These are phyloP conservation scores for Lycium barbarum DNA, from an alignment of 257 asterid species.

Conservation along the genomic window DNA sequence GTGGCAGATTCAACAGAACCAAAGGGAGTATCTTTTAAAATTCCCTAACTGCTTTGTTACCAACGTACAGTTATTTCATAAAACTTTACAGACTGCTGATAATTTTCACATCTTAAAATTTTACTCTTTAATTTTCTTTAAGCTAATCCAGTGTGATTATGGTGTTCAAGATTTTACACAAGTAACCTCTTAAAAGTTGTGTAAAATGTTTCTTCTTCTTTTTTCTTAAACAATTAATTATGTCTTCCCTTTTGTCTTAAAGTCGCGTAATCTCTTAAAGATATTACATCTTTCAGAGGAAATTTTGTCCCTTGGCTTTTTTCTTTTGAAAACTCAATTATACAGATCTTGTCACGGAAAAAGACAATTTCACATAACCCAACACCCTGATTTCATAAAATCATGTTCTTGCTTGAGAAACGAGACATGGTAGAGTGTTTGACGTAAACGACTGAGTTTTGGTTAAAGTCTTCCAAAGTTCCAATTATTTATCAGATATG, in stretches of 20 bases:
- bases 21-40: no score
- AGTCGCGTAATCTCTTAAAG: background rate
- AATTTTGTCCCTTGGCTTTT: no score
- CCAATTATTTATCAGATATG: background rate
- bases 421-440: background rate
- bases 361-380: background rate
- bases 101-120: background rate
- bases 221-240: no score
- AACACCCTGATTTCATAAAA: background rate
- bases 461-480: background rate
- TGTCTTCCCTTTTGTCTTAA: background rate
- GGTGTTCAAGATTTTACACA: background rate
- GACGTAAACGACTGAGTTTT: background rate
- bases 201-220: background rate
- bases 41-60: background rate
- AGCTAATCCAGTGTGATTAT: no score
- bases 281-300: no score
- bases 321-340: background rate
- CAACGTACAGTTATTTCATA: background rate
- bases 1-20: no score
- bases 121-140: background rate
- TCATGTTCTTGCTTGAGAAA: background rate
- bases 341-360: background rate
- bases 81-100: no score
- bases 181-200: background rate